These are phyloP conservation scores for Oleoguttula mirabilis DNA, from an alignment of 495 filamentous ascomycete genomes.

Conservation along the genomic window DNA sequence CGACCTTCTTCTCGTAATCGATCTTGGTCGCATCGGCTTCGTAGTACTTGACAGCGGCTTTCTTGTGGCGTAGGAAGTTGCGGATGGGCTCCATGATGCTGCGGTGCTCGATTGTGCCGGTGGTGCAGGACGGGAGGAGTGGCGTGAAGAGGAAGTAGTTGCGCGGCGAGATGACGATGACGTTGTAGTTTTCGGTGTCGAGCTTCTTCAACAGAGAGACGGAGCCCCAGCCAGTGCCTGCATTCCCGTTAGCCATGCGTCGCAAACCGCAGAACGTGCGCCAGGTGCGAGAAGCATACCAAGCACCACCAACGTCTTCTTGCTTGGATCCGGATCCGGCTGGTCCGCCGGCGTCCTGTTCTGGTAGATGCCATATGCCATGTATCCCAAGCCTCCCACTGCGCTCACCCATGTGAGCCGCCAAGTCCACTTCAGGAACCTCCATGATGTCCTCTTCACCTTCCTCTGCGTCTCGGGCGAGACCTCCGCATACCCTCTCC, in stretches of 20 bases:
- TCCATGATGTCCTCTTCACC: slow-evolving; percentile 27
- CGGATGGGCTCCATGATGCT: slow-evolving; percentile 99
- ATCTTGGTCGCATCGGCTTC: slow-evolving; percentile 97
- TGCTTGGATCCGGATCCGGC: slow-evolving; percentile 62
- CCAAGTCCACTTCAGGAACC: slow-evolving; percentile 58
- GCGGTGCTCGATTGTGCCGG: slow-evolving; percentile 92
- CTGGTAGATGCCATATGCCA: slow-evolving; percentile 70
- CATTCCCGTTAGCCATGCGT: background rate
- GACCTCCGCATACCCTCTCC: slow-evolving; percentile 17
- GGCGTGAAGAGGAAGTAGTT: slow-evolving; percentile 99
- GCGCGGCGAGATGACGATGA: slow-evolving; percentile 87
- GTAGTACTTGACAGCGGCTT: slow-evolving; percentile 84
- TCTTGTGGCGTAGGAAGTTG: slow-evolving; percentile 87
- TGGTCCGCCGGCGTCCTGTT: slow-evolving; percentile 75
- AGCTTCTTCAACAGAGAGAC: slow-evolving; percentile 96
- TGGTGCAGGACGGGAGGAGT: slow-evolving; percentile 90
- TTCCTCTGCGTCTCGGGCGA: slow-evolving; percentile 19
- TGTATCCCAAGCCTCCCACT: slow-evolving; percentile 52
- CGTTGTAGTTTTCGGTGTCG: slow-evolving; percentile 96
- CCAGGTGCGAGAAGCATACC: slow-evolving; percentile 48
- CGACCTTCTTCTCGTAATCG: slow-evolving; percentile 78
- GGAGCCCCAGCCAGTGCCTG: slow-evolving; percentile 92
- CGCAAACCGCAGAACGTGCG: no score
- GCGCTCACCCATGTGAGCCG: slow-evolving; percentile 59
- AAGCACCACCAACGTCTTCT: slow-evolving; percentile 95